Conservation (phyloP, 805 yeast species). For the Ogataea trehaloabstinens region DNA sequence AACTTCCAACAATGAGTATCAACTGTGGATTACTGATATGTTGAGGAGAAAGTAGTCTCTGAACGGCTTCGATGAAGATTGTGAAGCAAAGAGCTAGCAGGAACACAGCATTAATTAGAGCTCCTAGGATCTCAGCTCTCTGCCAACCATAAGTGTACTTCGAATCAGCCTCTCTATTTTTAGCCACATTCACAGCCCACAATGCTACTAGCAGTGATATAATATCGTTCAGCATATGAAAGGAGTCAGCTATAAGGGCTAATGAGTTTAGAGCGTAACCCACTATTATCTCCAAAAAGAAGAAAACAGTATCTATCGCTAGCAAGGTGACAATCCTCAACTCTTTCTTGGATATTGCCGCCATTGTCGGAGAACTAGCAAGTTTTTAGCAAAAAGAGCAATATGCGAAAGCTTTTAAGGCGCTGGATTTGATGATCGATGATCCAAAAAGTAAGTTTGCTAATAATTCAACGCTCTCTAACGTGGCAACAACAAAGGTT, state of each 20-base stretch:
- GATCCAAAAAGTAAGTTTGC: too few species aligned
- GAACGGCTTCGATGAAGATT: conserved; percentile 88
- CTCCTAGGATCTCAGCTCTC: conserved; percentile 95
- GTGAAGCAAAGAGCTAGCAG: conserved; percentile 89
- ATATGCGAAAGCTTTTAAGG: too few species aligned
- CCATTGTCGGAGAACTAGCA: too few species aligned
- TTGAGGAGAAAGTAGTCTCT: conserved; percentile 80
- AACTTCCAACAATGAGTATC: conserved; percentile 75
- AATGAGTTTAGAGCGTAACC: conserved; percentile 93
- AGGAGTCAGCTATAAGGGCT: conserved; percentile 93
- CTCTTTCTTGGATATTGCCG: conserved; percentile 53
- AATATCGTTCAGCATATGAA: conserved; percentile 96
- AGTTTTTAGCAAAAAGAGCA: not conserved
- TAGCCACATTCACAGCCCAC: conserved; percentile 95
- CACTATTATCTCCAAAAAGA: conserved; percentile 77
- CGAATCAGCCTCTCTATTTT: conserved; percentile 76
- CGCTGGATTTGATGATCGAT: too few species aligned
- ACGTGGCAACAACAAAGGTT: too few species aligned
- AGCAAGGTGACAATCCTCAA: conserved; percentile 69
- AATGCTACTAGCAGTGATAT: conserved; percentile 85
- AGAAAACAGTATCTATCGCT: conserved; percentile 75
- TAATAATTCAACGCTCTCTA: too few species aligned
- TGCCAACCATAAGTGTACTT: conserved; percentile 97
- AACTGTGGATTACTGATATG: conserved; percentile 78
- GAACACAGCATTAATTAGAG: conserved; percentile 90